A percentile compares a stretch with the other conserved stretches of the same genome.
These are phyloP conservation scores for Flaveria trinervia DNA, from an alignment of 129 eudicot species.

Conservation along the genomic window DNA sequence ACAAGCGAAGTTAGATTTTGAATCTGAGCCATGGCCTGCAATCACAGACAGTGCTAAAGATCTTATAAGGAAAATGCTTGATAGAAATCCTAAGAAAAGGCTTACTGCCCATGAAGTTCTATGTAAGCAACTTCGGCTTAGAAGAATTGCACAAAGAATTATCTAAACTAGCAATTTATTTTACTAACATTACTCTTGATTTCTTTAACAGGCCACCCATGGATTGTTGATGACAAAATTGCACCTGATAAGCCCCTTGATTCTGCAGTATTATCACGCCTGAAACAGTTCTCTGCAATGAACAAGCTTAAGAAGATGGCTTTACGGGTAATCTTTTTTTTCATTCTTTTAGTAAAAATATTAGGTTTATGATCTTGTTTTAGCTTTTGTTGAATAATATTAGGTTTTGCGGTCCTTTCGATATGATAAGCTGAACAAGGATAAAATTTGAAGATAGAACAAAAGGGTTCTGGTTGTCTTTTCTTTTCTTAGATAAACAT, in stretches of 20 bases:
- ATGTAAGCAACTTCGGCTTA: constrained; percentile 51
- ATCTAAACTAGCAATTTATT: neutral
- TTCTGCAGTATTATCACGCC: constrained; percentile 88
- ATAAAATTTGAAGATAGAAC: neutral
- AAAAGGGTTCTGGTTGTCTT: constrained; percentile 2
- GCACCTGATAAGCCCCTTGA: constrained; percentile 96
- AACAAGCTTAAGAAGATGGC: constrained; percentile 98
- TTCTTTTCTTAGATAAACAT: neutral
- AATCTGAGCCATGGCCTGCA: constrained; percentile 91
- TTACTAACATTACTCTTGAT: neutral
- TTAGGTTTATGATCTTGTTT: neutral
- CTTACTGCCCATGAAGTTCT: constrained; percentile 91
- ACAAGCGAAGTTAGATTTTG: constrained; percentile 76
- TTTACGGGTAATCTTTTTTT: constrained; percentile 59
- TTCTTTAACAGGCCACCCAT: constrained; percentile 74
- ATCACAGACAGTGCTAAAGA: constrained; percentile 90
- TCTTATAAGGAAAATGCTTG: constrained; percentile 82
- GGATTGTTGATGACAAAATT: constrained; percentile 88
- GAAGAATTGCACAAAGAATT: neutral
- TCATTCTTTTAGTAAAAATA: neutral
- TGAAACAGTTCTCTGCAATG: constrained; percentile 95
- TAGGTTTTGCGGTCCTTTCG: neutral
- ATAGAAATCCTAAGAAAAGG: constrained; percentile 82
- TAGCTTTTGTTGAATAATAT: constrained; percentile 1
- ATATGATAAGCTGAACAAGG: constrained; percentile 2